phyloP scores from a whole-genome alignment of 495 filamentous ascomycete species.

The Usnea hakonensis region DNA sequence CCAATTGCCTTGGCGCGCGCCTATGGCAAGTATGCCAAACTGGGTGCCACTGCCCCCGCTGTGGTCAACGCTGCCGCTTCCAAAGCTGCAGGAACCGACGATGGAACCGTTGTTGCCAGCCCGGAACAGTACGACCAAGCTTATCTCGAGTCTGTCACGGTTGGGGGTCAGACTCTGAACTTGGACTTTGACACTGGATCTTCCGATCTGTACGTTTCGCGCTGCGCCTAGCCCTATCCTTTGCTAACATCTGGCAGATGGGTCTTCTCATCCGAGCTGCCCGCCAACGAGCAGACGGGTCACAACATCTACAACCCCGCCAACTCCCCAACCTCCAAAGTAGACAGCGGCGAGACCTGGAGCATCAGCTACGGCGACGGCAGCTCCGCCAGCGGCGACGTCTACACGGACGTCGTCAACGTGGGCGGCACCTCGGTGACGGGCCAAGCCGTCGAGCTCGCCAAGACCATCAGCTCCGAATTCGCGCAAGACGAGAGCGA shows the following conservation, averaged over 20 bases:
- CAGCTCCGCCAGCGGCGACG: slow-evolving; percentile 54
- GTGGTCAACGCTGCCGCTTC: slow-evolving; percentile 35
- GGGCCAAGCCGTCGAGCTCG: slow-evolving; percentile 64
- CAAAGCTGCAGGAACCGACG: slow-evolving; percentile 35
- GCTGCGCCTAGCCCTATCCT: background rate
- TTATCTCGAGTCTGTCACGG: slow-evolving; percentile 58
- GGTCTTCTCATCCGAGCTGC: slow-evolving; percentile 46
- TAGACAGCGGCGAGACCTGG: slow-evolving; percentile 48
- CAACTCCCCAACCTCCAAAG: slow-evolving; percentile 36
- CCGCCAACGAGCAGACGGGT: slow-evolving; percentile 41
- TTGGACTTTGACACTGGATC: slow-evolving; percentile 71
- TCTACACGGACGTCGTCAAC: slow-evolving; percentile 65
- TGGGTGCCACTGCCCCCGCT: slow-evolving; percentile 29
- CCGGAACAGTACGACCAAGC: slow-evolving; percentile 52
- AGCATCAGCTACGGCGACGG: slow-evolving; percentile 69
- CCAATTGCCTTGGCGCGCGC: slow-evolving; percentile 37
- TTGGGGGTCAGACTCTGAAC: slow-evolving; percentile 55
- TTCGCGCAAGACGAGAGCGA: slow-evolving; percentile 58
- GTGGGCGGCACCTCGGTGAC: slow-evolving; percentile 64
- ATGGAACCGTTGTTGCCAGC: slow-evolving; percentile 42
- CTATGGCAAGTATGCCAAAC: slow-evolving; percentile 39
- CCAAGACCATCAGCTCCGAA: slow-evolving; percentile 51
- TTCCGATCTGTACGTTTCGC: slow-evolving; percentile 55
- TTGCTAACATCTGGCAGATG: slow-evolving; percentile 30
- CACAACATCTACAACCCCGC: slow-evolving; percentile 54